Evolutionary conservation across 2,329 filamentous ascomycete genomes (phyloP), one percentile per base, ranked within the genome.

Genomic region (Rutstroemia sydowiana): DNA sequence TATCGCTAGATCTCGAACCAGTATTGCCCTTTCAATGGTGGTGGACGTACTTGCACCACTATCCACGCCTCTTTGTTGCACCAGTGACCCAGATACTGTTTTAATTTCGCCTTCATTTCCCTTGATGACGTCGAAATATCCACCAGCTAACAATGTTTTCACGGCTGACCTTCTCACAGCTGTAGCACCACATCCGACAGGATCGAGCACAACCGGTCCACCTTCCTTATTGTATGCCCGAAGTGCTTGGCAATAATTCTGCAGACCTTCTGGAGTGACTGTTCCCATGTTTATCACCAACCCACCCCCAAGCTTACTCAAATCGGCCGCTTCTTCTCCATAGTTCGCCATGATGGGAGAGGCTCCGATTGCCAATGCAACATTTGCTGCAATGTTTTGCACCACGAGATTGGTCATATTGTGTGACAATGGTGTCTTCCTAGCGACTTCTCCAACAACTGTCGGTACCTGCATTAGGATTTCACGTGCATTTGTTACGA

Each of bases 391-490:
- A 63, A 97, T 87, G 70, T 96, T 95, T 64, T 95, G 90, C 20
- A 96, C 92, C 0, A 97, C 92, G 48, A 91, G 76, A 67, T 97
- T 97, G 48, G 93, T 97, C 88, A 97, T 97, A 70, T 95, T 96
- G 71, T 97, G 92, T 46, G 86, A 87, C 20, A 97, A 75, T 0
- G 91, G 90, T 52, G 79, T 84, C 40, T 70, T 74, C 2, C 73
- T 67, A 5, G 79, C 79, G 44, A 95, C 77, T 5, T 75, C 73
- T 54, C 72, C 73, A 40, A 95, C 73, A 16, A 87, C 70, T 3
- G 61, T 47, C 20, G 59, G 58, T 9, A 62, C 48, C 51, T 57
- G 48, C 3, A 52, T n/a, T 13, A 65, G 45, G 16, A 65, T 47
- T 2, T 37, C 37, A 63, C 59, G 46, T 9, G 63, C 57, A 28